Percentiles rank a stretch among this genome's conserved stretches.
phyloP scores from a whole-genome alignment of 139 green algal genomes.

The Chlorella sp. region DNA sequence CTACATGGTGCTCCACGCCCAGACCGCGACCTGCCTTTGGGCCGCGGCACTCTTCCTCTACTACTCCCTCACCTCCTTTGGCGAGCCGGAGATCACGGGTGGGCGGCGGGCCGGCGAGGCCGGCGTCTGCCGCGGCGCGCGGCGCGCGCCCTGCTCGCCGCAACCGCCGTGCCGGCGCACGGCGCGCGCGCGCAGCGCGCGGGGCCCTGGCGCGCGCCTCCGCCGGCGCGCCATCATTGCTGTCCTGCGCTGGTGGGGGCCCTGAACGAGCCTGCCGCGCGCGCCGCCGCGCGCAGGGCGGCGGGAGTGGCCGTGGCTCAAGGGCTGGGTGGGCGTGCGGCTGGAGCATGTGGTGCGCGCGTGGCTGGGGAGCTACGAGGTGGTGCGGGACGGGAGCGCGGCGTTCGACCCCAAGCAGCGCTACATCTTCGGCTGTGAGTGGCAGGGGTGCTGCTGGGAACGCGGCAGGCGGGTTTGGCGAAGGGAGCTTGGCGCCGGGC shows the following conservation, averaged over 20 bases:
- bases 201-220: too few relatives aligned
- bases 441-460: too few relatives aligned
- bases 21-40: conserved; percentile 42
- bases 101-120: not conserved
- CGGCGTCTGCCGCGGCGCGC: too few relatives aligned
- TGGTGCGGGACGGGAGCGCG: conserved; percentile 43
- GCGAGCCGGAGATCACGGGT: conserved; percentile 74
- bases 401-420: conserved; percentile 30
- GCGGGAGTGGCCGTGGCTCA: conserved; percentile 63
- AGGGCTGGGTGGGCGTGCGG: conserved; percentile 58
- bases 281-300: too few relatives aligned
- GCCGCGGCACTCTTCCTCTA: conserved; percentile 59
- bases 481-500: too few relatives aligned
- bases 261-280: too few relatives aligned
- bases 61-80: conserved; percentile 59
- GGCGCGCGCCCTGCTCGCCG: too few relatives aligned
- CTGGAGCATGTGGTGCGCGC: conserved; percentile 55
- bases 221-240: too few relatives aligned
- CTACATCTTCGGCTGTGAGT: conserved; percentile 81
- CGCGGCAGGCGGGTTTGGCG: too few relatives aligned
- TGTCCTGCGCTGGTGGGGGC: too few relatives aligned
- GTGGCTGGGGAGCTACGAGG: conserved; percentile 69
- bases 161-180: too few relatives aligned
- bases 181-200: too few relatives aligned
- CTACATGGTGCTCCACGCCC: conserved; percentile 44